phyloP scores from a whole-genome alignment of 176 grass and related monocot genomes.

The Cenchrus americanus region DNA sequence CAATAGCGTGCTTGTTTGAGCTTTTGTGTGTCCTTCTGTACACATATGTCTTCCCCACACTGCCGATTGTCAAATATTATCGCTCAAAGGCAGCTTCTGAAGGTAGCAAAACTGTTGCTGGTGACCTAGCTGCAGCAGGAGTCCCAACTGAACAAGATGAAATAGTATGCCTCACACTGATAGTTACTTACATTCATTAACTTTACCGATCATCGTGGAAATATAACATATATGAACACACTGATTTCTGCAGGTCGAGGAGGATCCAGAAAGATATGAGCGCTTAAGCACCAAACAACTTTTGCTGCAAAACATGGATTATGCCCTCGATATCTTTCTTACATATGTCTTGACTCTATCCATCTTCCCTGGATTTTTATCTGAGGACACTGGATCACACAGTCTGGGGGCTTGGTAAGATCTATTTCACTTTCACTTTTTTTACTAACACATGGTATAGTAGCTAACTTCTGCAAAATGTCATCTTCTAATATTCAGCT shows the following conservation, averaged over 20 bases:
- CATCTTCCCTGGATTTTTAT: constrained; percentile 56
- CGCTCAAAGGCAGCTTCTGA: constrained; percentile 10
- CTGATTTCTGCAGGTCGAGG: neutral
- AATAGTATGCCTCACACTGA: neutral
- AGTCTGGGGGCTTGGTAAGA: constrained; percentile 47
- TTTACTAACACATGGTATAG: neutral
- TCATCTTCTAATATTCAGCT: neutral
- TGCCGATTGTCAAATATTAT: constrained; percentile 21
- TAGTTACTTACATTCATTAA: neutral
- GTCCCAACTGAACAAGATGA: neutral
- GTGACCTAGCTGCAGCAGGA: constrained; percentile 8
- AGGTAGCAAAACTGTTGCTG: constrained; percentile 9
- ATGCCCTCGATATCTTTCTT: constrained; percentile 46
- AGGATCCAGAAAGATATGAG: neutral
- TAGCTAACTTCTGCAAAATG: neutral
- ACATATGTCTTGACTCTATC: constrained; percentile 52
- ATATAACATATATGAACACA: neutral
- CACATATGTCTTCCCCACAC: constrained; percentile 13
- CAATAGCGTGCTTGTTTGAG: constrained; percentile 22
- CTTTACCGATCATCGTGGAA: neutral
- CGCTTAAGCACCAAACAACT: constrained; percentile 46
- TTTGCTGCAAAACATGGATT: constrained; percentile 38
- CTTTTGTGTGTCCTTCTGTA: constrained; percentile 20
- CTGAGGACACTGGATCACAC: constrained; percentile 52
- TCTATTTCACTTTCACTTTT: neutral